phyloP scores from a whole-genome alignment of 1,284 basidiomycete genomes.

The Stygiomarasmius scandens region DNA sequence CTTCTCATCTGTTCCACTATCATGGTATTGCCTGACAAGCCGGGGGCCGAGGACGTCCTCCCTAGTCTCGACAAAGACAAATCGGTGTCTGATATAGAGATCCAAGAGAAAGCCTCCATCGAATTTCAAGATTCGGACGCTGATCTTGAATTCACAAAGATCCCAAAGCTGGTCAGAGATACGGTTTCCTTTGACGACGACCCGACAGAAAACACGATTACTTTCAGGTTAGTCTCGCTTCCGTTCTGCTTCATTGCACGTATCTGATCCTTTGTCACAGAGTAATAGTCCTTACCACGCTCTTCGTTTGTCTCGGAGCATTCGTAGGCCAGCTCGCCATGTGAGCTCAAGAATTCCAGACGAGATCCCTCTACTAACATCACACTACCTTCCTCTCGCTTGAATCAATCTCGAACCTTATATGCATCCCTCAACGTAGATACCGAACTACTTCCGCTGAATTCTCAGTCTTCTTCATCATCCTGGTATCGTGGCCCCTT shows the following conservation, averaged over 20 bases:
- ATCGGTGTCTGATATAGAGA: neutral
- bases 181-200: neutral
- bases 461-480: constrained; percentile 2
- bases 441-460: neutral
- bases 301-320: constrained; percentile 6
- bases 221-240: neutral
- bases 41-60: neutral
- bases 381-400: no score
- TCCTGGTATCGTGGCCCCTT: neutral
- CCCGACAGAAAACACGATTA: neutral
- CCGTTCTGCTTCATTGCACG: neutral
- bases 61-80: neutral
- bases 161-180: neutral
- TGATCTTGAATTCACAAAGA: neutral
- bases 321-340: constrained; percentile 3
- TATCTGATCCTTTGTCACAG: neutral
- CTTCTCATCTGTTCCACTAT: neutral
- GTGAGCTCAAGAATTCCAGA: no score
- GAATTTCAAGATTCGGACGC: neutral
- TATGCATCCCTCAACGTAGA: neutral
- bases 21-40: neutral
- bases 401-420: no score
- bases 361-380: no score
- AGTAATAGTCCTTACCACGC: constrained; percentile 4
- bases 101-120: neutral